phyloP scores from a whole-genome alignment of 148 eudicot species.

The Amaranthus cruentus region DNA sequence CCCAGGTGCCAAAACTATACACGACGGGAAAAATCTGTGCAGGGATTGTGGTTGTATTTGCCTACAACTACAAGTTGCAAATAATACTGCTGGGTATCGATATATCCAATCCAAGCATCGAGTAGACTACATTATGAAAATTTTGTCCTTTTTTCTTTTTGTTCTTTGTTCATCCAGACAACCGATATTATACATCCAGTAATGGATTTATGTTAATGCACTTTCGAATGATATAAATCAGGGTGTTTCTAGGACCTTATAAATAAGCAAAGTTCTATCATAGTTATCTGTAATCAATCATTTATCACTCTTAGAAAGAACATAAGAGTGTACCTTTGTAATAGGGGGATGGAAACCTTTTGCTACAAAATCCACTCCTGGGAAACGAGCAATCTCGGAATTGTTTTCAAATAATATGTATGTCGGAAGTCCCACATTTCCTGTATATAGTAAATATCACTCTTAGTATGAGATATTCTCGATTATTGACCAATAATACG shows the following conservation, averaged over 20 bases:
- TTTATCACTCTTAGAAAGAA: too few relatives aligned
- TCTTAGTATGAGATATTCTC: slow-evolving; percentile 1
- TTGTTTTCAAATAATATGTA: slow-evolving; percentile 76
- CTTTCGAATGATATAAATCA: too few relatives aligned
- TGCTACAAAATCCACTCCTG: slow-evolving; percentile 50
- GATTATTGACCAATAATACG: not conserved
- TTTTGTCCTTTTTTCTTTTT: too few relatives aligned
- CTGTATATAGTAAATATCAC: slow-evolving; percentile 28
- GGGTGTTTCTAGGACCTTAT: not conserved
- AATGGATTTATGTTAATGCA: too few relatives aligned
- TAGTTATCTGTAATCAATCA: too few relatives aligned
- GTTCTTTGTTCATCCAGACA: not conserved
- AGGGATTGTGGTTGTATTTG: not conserved
- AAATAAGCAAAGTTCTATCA: not conserved
- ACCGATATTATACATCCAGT: too few relatives aligned
- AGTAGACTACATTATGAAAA: too few relatives aligned
- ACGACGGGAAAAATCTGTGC: not conserved
- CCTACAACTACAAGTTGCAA: too few relatives aligned
- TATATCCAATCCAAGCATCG: too few relatives aligned
- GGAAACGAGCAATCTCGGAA: slow-evolving; percentile 62
- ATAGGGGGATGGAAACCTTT: slow-evolving; percentile 45
- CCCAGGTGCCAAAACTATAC: too few relatives aligned
- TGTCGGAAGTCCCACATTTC: slow-evolving; percentile 58
- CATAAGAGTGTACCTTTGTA: slow-evolving; percentile 53
- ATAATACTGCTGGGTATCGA: too few relatives aligned